Evolutionary conservation across 257 asterid genomes (phyloP), one percentile per base, ranked within the genome.

Genomic region (Ilex aquifolium): DNA sequence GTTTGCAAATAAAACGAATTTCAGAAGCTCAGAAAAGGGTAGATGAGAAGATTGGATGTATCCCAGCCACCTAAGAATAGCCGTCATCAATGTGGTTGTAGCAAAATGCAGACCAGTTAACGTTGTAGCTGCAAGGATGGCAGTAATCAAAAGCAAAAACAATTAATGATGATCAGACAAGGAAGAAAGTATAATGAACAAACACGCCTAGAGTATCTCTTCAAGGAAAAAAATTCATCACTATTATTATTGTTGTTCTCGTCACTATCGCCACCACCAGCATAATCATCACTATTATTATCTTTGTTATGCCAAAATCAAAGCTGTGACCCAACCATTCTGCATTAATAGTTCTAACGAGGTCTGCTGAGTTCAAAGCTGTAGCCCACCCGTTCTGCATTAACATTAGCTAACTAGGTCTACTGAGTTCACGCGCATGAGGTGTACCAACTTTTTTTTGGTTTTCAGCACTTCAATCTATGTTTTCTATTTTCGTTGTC

Each of bases 31-130:
- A 31, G 86, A 57, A 32, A 57, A 44, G 40, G 99, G 97, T 64
- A 89, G 84, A 81, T 89, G 97, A 76, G 97, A 92, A 65, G 94
- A 63, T 76, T 89, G 98, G 82, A 92, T 92, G 92, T 89, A 87
- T 29, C 98, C 98, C 69, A 89, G 82, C 88, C 95, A 83, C 79
- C 97, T 83, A 73, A 92, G 89, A 82, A 92, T 78, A 76, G 59
- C 81, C 65, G 97, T 92, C 99, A 87, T 89, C 83, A 90, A 72
- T 76, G 99, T 92, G 57, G 97, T 92, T 53, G 97, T 92, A 51
- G 83, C 93, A 77, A 92, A 92, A 80, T 92, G 97, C 84, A 92
- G 65, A 72, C 99, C 99, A 44, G 99, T 89, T 75, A 89, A 83
- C 3, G 97, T 83, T 50, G 98, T 92, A 79, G 98, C 98, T 92